A percentile compares a stretch with the other conserved stretches of the same genome.
Conservation (phyloP, 257 asterid genomes). For the Gentiana dahurica region DNA sequence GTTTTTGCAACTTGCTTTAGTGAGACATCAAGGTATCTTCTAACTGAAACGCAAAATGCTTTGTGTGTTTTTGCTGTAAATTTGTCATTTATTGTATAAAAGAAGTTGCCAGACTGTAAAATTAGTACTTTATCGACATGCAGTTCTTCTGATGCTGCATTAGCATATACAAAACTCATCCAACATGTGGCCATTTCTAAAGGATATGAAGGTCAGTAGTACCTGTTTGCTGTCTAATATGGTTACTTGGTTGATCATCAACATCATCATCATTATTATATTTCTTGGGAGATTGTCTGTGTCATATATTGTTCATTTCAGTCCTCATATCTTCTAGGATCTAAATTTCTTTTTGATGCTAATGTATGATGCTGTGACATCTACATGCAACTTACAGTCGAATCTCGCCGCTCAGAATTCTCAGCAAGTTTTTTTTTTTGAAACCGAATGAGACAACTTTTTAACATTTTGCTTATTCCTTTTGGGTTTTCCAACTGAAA, state of each 20-base stretch:
- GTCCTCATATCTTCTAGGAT: neutral
- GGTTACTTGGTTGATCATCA: neutral
- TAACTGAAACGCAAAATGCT: slow-evolving; percentile 2
- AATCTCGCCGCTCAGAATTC: too few relatives aligned
- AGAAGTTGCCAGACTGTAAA: neutral
- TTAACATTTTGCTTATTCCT: too few relatives aligned
- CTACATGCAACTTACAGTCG: too few relatives aligned
- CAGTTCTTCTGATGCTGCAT: slow-evolving; percentile 72
- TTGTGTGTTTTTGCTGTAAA: slow-evolving; percentile 10
- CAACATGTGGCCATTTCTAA: slow-evolving; percentile 75
- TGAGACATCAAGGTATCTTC: slow-evolving; percentile 74
- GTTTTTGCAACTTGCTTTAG: slow-evolving; percentile 76
- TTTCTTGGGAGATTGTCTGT: too few relatives aligned
- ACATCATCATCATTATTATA: neutral
- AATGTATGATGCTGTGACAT: too few relatives aligned
- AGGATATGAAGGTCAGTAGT: slow-evolving; percentile 68
- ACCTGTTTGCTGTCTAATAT: slow-evolving; percentile 2
- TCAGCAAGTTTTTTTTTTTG: too few relatives aligned
- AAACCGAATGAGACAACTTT: too few relatives aligned
- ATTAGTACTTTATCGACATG: slow-evolving; percentile 9
- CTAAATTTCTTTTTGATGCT: neutral
- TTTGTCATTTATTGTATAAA: neutral
- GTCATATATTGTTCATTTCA: too few relatives aligned
- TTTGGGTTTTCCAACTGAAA: too few relatives aligned
- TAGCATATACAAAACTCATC: slow-evolving; percentile 88